Percentiles rank a stretch among this genome's conserved stretches.
phyloP scores from a whole-genome alignment of 805 yeast species.

The Sugiyamaella qingdaonensis region DNA sequence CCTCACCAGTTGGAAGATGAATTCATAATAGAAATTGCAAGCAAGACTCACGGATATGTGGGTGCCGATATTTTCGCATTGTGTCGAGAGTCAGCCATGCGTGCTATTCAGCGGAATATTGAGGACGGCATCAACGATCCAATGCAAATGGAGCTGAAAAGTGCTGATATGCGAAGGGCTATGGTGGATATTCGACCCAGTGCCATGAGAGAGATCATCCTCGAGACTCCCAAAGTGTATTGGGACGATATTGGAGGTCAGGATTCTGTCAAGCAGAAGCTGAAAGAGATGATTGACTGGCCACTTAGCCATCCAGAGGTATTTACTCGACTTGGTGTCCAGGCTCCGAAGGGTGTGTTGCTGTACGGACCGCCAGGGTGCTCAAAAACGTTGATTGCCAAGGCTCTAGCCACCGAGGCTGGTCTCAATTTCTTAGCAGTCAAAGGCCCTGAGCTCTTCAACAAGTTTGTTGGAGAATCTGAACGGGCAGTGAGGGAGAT shows the following conservation, averaged over 20 bases:
- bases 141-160: conserved; percentile 43
- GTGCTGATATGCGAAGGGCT: conserved; percentile 64
- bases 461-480: conserved; percentile 93
- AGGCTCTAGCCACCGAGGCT: conserved; percentile 92
- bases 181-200: conserved; percentile 83
- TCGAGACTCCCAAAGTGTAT: conserved; percentile 89
- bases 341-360: conserved; percentile 89
- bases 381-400: conserved; percentile 91
- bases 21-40: conserved; percentile 60
- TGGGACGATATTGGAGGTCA: conserved; percentile 99
- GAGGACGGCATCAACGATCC: conserved; percentile 6
- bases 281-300: conserved; percentile 85
- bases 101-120: conserved; percentile 64
- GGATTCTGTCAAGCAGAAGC: conserved; percentile 69
- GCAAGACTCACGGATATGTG: conserved; percentile 91
- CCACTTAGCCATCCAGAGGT: conserved; percentile 82
- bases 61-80: conserved; percentile 93
- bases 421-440: conserved; percentile 92
- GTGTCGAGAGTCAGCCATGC: conserved; percentile 83
- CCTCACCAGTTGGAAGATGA: conserved; percentile 50
- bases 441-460: conserved; percentile 94
- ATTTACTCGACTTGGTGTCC: conserved; percentile 70
- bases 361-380: conserved; percentile 99
- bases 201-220: conserved; percentile 92
- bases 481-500: conserved; percentile 92